phyloP scores from a whole-genome alignment of 768 basidiomycete species.

The Russula sp. region DNA sequence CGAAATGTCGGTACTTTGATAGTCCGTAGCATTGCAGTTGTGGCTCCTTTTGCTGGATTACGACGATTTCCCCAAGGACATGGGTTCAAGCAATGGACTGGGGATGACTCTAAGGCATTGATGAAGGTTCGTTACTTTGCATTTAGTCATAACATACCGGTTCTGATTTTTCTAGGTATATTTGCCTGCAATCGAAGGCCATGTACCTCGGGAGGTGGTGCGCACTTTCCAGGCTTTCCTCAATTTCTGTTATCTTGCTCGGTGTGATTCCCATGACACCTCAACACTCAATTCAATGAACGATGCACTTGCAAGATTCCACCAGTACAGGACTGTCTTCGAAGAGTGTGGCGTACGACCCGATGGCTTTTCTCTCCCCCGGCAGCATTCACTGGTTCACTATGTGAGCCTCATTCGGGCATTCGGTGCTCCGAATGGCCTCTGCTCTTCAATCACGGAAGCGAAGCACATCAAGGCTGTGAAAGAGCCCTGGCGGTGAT shows the following conservation, averaged over 20 bases:
- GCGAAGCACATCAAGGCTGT: background rate
- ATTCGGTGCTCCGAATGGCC: background rate
- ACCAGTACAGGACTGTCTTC: background rate
- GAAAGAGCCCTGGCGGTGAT: background rate
- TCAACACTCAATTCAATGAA: constrained; percentile 8
- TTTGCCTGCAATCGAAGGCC: constrained; percentile 14
- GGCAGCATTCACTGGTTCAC: background rate
- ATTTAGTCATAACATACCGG: too few species aligned
- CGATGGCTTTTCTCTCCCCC: background rate
- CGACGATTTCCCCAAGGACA: background rate
- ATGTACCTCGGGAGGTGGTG: constrained; percentile 12
- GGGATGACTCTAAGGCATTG: background rate
- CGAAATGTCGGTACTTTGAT: background rate
- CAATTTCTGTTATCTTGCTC: constrained; percentile 25
- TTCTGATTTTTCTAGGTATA: constrained; percentile 21
- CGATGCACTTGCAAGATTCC: constrained; percentile 5
- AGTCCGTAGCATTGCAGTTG: background rate
- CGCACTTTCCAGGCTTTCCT: constrained; percentile 18
- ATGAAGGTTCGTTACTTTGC: background rate
- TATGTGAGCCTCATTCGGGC: background rate
- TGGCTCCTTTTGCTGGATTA: background rate
- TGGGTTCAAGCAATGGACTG: background rate
- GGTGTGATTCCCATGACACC: background rate
- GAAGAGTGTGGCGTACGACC: background rate
- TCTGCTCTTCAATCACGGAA: background rate